A percentile compares a stretch with the other conserved stretches of the same genome.
These are phyloP conservation scores for Suhomyces emberorum DNA, from an alignment of 805 yeast genomes.

Conservation along the genomic window DNA sequence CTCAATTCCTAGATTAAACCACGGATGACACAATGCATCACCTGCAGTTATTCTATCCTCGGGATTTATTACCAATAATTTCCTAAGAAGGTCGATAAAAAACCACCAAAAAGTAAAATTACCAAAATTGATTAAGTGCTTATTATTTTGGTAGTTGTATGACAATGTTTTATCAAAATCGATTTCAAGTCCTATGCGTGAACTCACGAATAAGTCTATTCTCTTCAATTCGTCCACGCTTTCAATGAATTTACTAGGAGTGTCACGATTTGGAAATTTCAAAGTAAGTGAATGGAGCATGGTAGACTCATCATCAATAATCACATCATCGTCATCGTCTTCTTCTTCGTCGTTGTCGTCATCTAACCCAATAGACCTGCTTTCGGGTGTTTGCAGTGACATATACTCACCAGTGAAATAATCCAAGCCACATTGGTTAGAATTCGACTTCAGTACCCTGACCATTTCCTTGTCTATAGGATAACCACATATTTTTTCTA, in stretches of 20 bases:
- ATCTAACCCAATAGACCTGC: constrained; percentile 1
- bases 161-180: constrained; percentile 38
- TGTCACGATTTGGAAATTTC: constrained; percentile 36
- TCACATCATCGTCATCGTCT: constrained; percentile 24
- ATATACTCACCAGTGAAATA: constrained; percentile 30
- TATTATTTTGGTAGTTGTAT: constrained; percentile 35
- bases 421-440: constrained; percentile 40
- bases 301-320: constrained; percentile 29
- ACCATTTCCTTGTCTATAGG: constrained; percentile 46
- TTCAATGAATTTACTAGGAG: constrained; percentile 37
- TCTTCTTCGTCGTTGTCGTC: constrained; percentile 11
- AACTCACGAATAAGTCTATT: constrained; percentile 43
- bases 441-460: constrained; percentile 27
- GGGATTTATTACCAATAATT: constrained; percentile 39
- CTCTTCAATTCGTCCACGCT: constrained; percentile 41
- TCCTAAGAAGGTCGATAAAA: constrained; percentile 47
- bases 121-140: constrained; percentile 47
- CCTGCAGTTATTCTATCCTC: constrained; percentile 35
- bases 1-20: constrained; percentile 46
- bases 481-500: constrained; percentile 72
- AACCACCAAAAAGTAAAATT: constrained; percentile 80
- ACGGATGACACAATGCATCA: constrained; percentile 45
- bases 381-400: background rate
- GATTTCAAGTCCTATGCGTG: constrained; percentile 38
- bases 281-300: constrained; percentile 25